Conservation (phyloP, 2,329 filamentous ascomycete genomes). For the Aspergillus felis region DNA sequence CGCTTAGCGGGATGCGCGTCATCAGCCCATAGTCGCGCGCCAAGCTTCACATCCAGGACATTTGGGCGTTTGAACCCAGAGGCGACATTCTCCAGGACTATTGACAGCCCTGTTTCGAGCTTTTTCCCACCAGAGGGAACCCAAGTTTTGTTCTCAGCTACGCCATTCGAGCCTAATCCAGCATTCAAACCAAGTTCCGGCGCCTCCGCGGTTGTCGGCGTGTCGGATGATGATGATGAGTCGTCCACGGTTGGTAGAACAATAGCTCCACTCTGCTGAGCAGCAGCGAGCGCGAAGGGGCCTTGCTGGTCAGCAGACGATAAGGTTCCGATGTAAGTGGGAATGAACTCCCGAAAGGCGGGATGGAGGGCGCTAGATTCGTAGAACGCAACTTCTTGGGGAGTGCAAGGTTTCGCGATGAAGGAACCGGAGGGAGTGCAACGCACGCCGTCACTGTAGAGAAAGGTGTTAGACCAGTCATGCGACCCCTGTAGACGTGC, state of each 20-base stretch:
- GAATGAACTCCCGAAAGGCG: conserved; percentile 76
- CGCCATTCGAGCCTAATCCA: conserved; percentile 10
- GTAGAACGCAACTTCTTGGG: conserved; percentile 85
- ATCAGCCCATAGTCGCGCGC: conserved; percentile 80
- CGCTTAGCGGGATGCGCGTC: conserved; percentile 56
- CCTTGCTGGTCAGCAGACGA: conserved; percentile 55
- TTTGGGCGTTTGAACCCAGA: conserved; percentile 79
- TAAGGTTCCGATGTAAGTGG: conserved; percentile 77
- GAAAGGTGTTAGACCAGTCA: neutral
- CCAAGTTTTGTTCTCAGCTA: conserved; percentile 32
- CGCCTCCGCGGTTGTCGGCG: conserved; percentile 12
- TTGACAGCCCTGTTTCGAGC: conserved; percentile 70
- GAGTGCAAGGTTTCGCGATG: conserved; percentile 91
- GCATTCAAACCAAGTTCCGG: conserved; percentile 6
- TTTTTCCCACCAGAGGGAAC: conserved; percentile 56
- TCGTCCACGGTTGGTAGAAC: conserved; percentile 23
- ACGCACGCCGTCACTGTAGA: conserved; percentile 76
- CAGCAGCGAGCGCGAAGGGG: conserved; percentile 41
- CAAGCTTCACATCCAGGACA: conserved; percentile 90
- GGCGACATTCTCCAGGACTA: conserved; percentile 82
- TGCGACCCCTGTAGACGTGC: neutral
- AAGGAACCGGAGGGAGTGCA: conserved; percentile 78
- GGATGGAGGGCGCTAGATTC: conserved; percentile 67
- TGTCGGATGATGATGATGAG: conserved; percentile 17
- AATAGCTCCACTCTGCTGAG: conserved; percentile 46